These are phyloP conservation scores for Rubia peregrina DNA, from an alignment of 305 asterid species.

Conservation along the genomic window DNA sequence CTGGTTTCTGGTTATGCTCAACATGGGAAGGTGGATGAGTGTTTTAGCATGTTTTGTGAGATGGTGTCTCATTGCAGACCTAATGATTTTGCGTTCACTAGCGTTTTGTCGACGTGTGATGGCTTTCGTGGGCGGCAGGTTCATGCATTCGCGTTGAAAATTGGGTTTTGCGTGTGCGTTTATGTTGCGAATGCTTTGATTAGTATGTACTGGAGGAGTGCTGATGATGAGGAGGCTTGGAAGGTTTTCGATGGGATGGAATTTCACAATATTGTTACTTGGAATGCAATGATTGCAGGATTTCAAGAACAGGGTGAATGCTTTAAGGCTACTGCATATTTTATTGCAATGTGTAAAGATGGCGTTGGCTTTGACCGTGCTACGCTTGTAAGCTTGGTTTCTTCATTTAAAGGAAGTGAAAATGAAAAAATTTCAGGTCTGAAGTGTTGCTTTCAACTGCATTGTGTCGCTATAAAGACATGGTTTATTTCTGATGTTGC, in stretches of 20 bases:
- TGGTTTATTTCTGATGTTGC: constrained; percentile 48
- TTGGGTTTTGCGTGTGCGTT: constrained; percentile 53
- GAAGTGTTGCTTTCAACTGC: constrained; percentile 51
- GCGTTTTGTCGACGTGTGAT: constrained; percentile 65
- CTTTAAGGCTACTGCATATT: constrained; percentile 37
- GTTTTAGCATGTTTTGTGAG: constrained; percentile 44
- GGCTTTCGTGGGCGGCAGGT: constrained; percentile 53
- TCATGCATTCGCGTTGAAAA: constrained; percentile 49
- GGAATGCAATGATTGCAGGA: constrained; percentile 67
- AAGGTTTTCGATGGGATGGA: constrained; percentile 43
- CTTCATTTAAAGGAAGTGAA: constrained; percentile 35
- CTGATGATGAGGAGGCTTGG: constrained; percentile 40
- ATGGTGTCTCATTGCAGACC: constrained; percentile 51
- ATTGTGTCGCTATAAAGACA: constrained; percentile 41
- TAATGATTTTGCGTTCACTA: constrained; percentile 67
- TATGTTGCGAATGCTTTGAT: constrained; percentile 74
- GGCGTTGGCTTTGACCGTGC: constrained; percentile 55
- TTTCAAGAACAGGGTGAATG: constrained; percentile 36
- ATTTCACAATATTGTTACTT: constrained; percentile 51
- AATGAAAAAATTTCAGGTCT: constrained; percentile 25
- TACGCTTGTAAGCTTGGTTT: constrained; percentile 50
- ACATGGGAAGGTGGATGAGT: constrained; percentile 30
- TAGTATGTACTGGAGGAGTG: constrained; percentile 55
- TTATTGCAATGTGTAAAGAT: constrained; percentile 40
- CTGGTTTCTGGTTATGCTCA: constrained; percentile 73